Percentiles rank a stretch among this genome's conserved stretches.
These are phyloP conservation scores for Wickerhamomyces canadensis DNA, from an alignment of 805 yeast species.

Conservation along the genomic window DNA sequence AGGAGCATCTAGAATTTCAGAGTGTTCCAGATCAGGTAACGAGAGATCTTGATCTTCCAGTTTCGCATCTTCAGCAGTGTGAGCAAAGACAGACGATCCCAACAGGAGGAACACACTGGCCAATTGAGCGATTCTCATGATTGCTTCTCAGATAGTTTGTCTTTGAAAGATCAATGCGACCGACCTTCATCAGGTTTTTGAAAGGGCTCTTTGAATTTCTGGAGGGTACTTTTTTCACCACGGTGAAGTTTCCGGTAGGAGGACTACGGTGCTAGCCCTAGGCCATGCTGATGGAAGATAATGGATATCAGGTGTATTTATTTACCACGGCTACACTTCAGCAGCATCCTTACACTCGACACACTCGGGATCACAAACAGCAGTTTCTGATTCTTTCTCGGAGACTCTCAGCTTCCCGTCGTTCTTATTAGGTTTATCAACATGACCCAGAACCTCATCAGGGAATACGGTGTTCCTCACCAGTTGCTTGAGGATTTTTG, in stretches of 20 bases:
- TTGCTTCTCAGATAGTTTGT: too few relatives aligned
- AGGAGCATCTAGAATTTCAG: slow-evolving; percentile 21
- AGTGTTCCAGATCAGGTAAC: slow-evolving; percentile 32
- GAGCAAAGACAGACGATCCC: slow-evolving; percentile 8
- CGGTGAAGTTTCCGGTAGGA: background rate
- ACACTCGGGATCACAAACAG: slow-evolving; percentile 7
- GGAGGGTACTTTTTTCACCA: background rate
- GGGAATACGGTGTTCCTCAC: slow-evolving; percentile 60
- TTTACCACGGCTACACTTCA: too few relatives aligned
- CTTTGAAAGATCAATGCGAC: too few relatives aligned
- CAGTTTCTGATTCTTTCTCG: background rate
- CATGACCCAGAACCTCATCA: slow-evolving; percentile 52
- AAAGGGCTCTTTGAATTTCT: background rate
- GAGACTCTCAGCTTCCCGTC: slow-evolving; percentile 15
- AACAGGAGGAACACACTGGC: too few relatives aligned
- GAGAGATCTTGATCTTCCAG: slow-evolving; percentile 27
- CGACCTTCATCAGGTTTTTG: too few relatives aligned
- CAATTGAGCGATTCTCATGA: too few relatives aligned
- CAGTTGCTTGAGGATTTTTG: slow-evolving; percentile 66
- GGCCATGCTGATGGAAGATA: too few relatives aligned
- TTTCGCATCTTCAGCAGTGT: slow-evolving; percentile 18
- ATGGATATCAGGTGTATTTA: too few relatives aligned
- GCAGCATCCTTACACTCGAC: slow-evolving; percentile 14
- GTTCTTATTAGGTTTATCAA: slow-evolving; percentile 35
- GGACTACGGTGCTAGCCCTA: too few relatives aligned